Evolutionary conservation across 73 alveolate species (phyloP).

Genomic region (Breviolum minutum): DNA sequence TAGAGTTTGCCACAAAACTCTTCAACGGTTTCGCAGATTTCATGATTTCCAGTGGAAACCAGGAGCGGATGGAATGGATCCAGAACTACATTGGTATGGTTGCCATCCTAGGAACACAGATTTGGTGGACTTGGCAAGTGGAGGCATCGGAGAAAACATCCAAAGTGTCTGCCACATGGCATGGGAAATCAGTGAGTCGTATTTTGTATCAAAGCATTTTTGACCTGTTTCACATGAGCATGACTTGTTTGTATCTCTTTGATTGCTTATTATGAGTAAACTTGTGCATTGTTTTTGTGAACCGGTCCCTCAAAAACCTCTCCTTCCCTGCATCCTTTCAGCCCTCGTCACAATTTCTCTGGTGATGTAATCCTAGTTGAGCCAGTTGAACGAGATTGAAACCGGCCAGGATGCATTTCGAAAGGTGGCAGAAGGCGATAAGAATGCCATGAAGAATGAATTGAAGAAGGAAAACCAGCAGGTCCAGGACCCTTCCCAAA

Average conservation of each 20-base stretch:
- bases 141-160: constrained; percentile 95
- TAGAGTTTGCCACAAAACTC: too few relatives aligned
- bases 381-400: neutral
- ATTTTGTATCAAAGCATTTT: neutral
- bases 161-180: neutral
- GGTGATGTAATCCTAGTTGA: too few relatives aligned
- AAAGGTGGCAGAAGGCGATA: constrained; percentile 99
- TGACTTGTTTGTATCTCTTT: neutral
- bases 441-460: constrained; percentile 99
- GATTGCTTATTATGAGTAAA: neutral
- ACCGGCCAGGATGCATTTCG: constrained; percentile 98
- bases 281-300: neutral
- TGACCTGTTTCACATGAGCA: too few relatives aligned
- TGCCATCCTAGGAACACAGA: constrained; percentile 99
- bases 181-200: too few relatives aligned
- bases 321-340: too few relatives aligned
- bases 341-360: too few relatives aligned
- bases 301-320: too few relatives aligned
- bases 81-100: constrained; percentile 99
- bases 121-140: constrained; percentile 99
- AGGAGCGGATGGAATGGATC: constrained; percentile 98
- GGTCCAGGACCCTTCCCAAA: constrained; percentile 42
- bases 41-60: neutral
- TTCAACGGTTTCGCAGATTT: neutral
- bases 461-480: constrained; percentile 95